These are phyloP conservation scores for Pythium chondricola DNA, from an alignment of 352 stramenopile genomes.

Conservation along the genomic window DNA sequence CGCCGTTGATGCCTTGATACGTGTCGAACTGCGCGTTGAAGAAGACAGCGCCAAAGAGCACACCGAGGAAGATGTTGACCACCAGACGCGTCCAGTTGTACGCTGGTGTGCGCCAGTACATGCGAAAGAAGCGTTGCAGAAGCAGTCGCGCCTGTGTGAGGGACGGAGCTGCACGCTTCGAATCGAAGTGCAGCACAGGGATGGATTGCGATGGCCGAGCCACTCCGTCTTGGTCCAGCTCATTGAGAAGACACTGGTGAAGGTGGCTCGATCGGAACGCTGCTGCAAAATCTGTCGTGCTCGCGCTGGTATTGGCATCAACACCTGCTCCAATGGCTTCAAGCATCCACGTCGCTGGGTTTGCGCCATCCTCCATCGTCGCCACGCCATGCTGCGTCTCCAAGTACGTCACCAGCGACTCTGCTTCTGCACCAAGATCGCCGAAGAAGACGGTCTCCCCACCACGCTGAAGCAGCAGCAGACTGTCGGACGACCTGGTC, in stretches of 20 bases:
- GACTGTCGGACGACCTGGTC: slow-evolving; percentile 38
- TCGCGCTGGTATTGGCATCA: background rate
- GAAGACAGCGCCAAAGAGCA: slow-evolving; percentile 66
- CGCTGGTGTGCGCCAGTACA: slow-evolving; percentile 36
- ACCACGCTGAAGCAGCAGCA: slow-evolving; percentile 55
- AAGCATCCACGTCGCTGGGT: slow-evolving; percentile 29
- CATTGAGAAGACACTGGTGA: background rate
- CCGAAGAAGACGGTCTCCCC: slow-evolving; percentile 35
- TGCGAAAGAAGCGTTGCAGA: slow-evolving; percentile 15
- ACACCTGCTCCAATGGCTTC: slow-evolving; percentile 18
- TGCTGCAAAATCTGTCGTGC: slow-evolving; percentile 8
- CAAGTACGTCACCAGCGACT: slow-evolving; percentile 22
- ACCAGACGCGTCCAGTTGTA: slow-evolving; percentile 71
- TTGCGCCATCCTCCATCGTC: slow-evolving; percentile 42
- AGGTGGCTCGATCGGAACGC: slow-evolving; percentile 13
- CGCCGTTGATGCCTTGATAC: slow-evolving; percentile 22
- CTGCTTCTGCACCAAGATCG: slow-evolving; percentile 12
- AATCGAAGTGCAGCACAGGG: slow-evolving; percentile 15
- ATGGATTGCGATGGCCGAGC: background rate
- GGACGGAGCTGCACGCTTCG: slow-evolving; percentile 15
- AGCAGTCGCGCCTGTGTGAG: slow-evolving; percentile 18
- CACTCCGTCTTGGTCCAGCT: slow-evolving; percentile 13
- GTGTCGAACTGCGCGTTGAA: slow-evolving; percentile 22
- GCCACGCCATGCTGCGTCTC: slow-evolving; percentile 26
- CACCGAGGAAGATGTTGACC: slow-evolving; percentile 44